A percentile compares a stretch with the other conserved stretches of the same genome.
Conservation (phyloP, 108 stramenopile genomes). For the Aureococcus anophagefferens region DNA sequence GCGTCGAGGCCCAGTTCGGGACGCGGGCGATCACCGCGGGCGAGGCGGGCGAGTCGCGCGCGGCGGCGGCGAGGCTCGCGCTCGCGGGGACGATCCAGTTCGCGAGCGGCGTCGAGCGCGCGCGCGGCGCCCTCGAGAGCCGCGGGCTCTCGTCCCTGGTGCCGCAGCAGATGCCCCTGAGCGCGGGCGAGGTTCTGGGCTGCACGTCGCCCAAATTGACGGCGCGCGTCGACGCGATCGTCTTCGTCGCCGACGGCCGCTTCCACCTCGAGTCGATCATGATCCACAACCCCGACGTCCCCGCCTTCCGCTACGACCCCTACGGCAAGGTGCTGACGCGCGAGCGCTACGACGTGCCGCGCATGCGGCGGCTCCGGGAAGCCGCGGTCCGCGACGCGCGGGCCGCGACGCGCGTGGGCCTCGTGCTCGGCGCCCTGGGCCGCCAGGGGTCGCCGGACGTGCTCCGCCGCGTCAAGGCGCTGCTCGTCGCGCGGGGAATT, state of each 20-base stretch:
- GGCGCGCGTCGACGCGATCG: conserved; percentile 37
- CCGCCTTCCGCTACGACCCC: conserved; percentile 87
- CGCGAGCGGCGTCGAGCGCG: conserved; percentile 71
- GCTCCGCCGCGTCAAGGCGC: conserved; percentile 50
- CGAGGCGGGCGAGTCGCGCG: conserved; percentile 1
- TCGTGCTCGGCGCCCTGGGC: conserved; percentile 90
- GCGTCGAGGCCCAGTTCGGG: conserved; percentile 29
- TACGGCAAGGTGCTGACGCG: conserved; percentile 79
- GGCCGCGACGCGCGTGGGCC: conserved; percentile 61
- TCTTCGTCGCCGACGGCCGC: conserved; percentile 94
- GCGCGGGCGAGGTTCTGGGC: conserved; percentile 83
- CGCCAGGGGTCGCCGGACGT: conserved; percentile 96
- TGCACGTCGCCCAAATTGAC: conserved; percentile 80
- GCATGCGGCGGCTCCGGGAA: conserved; percentile 65
- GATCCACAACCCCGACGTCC: conserved; percentile 84
- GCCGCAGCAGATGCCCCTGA: conserved; percentile 71
- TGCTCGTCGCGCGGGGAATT: conserved; percentile 47
- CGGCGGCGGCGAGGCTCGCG: conserved; percentile 18
- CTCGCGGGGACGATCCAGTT: conserved; percentile 75
- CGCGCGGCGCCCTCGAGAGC: conserved; percentile 9
- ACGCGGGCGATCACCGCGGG: not conserved
- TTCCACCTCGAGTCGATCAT: conserved; percentile 96
- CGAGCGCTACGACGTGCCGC: conserved; percentile 77
- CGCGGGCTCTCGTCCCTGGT: conserved; percentile 31
- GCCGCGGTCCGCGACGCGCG: conserved; percentile 41